Conservation (phyloP, 192 early-diverging fungal species). For the Backusella westeae region DNA sequence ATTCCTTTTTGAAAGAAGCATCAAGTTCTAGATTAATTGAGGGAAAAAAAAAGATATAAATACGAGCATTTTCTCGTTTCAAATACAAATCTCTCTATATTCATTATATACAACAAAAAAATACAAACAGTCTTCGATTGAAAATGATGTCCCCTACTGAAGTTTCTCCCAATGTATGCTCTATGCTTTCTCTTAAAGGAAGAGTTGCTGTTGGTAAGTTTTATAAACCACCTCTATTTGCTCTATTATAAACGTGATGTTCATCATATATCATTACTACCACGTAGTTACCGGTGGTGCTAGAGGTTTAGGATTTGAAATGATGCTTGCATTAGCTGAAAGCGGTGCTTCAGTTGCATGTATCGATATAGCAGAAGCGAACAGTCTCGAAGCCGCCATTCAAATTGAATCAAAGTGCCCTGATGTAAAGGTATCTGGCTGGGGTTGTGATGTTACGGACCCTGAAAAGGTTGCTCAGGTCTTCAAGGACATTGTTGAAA, state of each 20-base stretch:
- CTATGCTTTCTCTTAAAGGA: slow-evolving; percentile 27
- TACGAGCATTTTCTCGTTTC: not conserved
- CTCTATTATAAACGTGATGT: not conserved
- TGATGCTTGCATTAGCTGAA: slow-evolving; percentile 39
- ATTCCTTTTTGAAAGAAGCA: not conserved
- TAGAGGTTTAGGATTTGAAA: slow-evolving; percentile 37
- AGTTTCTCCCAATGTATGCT: not conserved
- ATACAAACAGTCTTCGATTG: not conserved
- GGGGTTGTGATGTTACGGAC: slow-evolving; percentile 35
- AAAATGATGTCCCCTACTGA: not conserved
- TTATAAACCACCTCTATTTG: not conserved
- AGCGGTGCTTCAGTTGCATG: slow-evolving; percentile 38
- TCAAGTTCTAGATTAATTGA: slow-evolving; percentile 2
- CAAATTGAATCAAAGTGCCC: slow-evolving; percentile 10
- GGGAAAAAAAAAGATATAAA: not conserved
- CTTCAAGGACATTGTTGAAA: slow-evolving; percentile 30
- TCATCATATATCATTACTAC: no score
- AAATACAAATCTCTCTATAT: not conserved
- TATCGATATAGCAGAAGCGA: slow-evolving; percentile 23
- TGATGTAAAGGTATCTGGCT: slow-evolving; percentile 25
- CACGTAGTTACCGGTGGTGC: slow-evolving; percentile 37
- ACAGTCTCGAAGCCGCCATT: slow-evolving; percentile 15
- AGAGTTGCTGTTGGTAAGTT: slow-evolving; percentile 33
- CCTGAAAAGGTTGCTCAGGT: slow-evolving; percentile 23
- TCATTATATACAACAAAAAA: not conserved